Evolutionary conservation across 139 green algal genomes (phyloP), one percentile per base, ranked within the genome.

Genomic region (Tetratostichococcus sp.): DNA sequence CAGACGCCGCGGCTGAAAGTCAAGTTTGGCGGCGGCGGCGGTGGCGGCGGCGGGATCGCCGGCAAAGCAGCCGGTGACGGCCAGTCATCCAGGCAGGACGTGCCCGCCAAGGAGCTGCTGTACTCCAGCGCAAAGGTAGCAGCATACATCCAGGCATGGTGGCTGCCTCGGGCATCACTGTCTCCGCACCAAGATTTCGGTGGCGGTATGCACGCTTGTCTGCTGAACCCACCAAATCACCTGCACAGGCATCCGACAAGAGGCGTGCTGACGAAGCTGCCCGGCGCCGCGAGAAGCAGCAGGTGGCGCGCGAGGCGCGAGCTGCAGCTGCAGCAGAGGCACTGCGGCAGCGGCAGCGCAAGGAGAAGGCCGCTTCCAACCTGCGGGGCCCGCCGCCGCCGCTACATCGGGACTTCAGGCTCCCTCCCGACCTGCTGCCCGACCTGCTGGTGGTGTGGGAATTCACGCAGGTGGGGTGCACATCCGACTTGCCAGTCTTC

Each of bases 371-470:
- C 25, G 77, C 70, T 23, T 62, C 50, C 17, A 62, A 25, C 14
- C 50, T 62, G 4, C 82, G 91, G 4, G 90, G 90, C 17, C 57
- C 74, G 4, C 85, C 88, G 35, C 90, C 90, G 28, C 14, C 43
- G 19, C 80, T 86, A 0, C 67, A 21, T 3, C 65, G 70, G 0
- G 71, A 69, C 39, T 92, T 82, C 35, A 71, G 91, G 1, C 68
- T 91, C 70, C 80, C 84, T 1, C 67, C 35, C 8, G 34, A 82
- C 32, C 71, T 84, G 43, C 57, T 95, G n/a, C 74, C 81, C 2
- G 82, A 93, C 16, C 59, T 93, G 58, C 78, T 96, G 26, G 81
- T 84, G 43, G 70, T 89, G 0, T 94, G 89, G 90, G 89, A 93
- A 78, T 79, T 93, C 69, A 76, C 69, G 1, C 77, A 86, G 73